phyloP scores from a whole-genome alignment of 177 flowering plant genomes.

The Vitis hybrid region DNA sequence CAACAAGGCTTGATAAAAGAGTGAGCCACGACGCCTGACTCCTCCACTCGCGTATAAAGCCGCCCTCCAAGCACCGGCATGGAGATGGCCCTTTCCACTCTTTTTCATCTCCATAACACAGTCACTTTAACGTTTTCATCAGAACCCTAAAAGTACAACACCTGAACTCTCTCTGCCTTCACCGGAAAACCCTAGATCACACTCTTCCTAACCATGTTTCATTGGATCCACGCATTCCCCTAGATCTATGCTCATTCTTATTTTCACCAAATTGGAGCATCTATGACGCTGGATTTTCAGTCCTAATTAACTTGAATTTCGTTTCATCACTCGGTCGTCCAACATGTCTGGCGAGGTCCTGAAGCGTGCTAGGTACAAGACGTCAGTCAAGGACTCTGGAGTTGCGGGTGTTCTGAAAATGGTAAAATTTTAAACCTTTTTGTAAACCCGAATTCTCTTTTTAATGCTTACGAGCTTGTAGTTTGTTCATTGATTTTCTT shows the following conservation, averaged over 20 bases:
- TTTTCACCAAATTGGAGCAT: background rate
- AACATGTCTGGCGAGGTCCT: slow-evolving; percentile 50
- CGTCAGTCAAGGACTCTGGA: slow-evolving; percentile 66
- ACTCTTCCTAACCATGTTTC: background rate
- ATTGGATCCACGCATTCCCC: background rate
- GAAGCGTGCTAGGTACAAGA: slow-evolving; percentile 72
- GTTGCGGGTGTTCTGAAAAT: slow-evolving; percentile 61
- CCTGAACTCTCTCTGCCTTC: background rate
- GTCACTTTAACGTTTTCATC: background rate
- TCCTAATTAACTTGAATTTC: background rate
- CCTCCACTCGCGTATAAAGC: no score
- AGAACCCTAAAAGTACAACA: background rate
- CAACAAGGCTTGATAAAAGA: no score
- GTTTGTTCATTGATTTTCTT: no score
- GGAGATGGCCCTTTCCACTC: no score
- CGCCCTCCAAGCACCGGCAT: no score
- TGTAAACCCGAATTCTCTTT: background rate
- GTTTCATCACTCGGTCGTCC: slow-evolving; percentile 8
- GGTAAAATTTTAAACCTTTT: slow-evolving; percentile 29
- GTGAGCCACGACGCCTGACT: no score
- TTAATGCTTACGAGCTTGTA: no score
- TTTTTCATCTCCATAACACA: background rate
- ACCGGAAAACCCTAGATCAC: background rate
- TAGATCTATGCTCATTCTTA: background rate
- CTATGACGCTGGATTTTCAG: background rate